Evolutionary conservation across 129 eudicot species (phyloP).

Genomic region (Deinandra increscens): DNA sequence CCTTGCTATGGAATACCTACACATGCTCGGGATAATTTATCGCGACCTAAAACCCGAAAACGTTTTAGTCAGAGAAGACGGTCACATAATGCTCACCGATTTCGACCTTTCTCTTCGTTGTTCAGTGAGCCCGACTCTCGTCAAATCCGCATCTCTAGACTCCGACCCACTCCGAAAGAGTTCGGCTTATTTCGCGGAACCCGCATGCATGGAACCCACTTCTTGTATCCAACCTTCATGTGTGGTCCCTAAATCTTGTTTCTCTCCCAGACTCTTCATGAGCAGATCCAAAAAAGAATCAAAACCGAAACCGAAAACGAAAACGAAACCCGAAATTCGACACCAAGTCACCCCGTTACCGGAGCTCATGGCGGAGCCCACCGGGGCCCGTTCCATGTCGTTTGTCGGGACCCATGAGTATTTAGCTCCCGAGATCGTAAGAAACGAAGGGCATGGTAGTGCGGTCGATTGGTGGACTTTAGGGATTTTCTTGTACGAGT

Average conservation of each 20-base stretch:
- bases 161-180: slow-evolving; percentile 40
- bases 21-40: slow-evolving; percentile 89
- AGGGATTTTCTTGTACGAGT: not conserved
- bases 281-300: slow-evolving; percentile 66
- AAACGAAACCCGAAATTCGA: not conserved
- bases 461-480: not conserved
- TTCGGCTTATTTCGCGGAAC: slow-evolving; percentile 49
- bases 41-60: slow-evolving; percentile 88
- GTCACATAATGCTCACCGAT: slow-evolving; percentile 89
- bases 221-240: slow-evolving; percentile 78
- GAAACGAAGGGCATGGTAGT: slow-evolving; percentile 5
- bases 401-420: slow-evolving; percentile 1
- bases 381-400: slow-evolving; percentile 5
- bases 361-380: slow-evolving; percentile 4
- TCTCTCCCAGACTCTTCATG: slow-evolving; percentile 60
- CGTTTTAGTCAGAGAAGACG: slow-evolving; percentile 87
- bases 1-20: slow-evolving; percentile 87
- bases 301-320: slow-evolving; percentile 24
- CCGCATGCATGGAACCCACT: slow-evolving; percentile 68
- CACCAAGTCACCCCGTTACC: slow-evolving; percentile 7
- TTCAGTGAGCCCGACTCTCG: slow-evolving; percentile 73
- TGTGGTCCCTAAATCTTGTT: slow-evolving; percentile 70
- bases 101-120: slow-evolving; percentile 85
- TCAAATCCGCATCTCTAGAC: slow-evolving; percentile 54
- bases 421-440: not conserved